Evolutionary conservation across 225 moss, liverwort and hornwort species (phyloP), one percentile per base, ranked within the genome.

Genomic region (Rhytidiadelphus loreus): DNA sequence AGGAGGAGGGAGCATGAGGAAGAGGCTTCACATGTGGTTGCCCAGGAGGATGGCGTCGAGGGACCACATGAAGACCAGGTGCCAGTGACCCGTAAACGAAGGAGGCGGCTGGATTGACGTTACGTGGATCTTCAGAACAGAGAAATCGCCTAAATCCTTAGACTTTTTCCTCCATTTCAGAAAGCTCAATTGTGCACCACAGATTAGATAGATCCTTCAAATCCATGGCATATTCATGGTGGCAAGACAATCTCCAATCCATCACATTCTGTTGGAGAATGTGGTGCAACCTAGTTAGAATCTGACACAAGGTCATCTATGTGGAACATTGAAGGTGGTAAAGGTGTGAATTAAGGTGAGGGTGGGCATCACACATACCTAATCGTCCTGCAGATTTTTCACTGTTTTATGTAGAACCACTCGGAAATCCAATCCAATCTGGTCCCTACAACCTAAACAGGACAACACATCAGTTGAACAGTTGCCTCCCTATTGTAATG

Each of bases 11-110:
- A 90, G 69, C 85, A 86, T 83, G 88, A 85, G 28, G 94, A 91
- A 88, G 92, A 94, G 88, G 88, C 90, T 85, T 94, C 93, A 44
- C 87, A 88, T 89, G 90, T 88, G 63, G 88, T 86, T 86, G 85
- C 89, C 73, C 89, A 90, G 56, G 88, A 92, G 58, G 92, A 92
- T 9, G 89, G 84, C 33, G 58, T 57, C 70, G 92, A 92, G 77
- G 46, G 81, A 86, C 72, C 84, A 35, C 93, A 90, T 76, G 92
- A 92, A 85, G 91, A 90, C 29, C 94, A 85, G 68, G 85, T 92
- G 83, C 90, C 80, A 69, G 73, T 89, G 64, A 91, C 90, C 50
- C 92, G 86, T 17, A 94, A 94, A 89, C 77, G 87, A 78, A 92
- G 94, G 76, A 88, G 92, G 84, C 88, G 93, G 29, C 62, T 91